Base-by-base conservation (phyloP, 345 rosid genomes). In the Lumnitzera racemosa region DNA sequence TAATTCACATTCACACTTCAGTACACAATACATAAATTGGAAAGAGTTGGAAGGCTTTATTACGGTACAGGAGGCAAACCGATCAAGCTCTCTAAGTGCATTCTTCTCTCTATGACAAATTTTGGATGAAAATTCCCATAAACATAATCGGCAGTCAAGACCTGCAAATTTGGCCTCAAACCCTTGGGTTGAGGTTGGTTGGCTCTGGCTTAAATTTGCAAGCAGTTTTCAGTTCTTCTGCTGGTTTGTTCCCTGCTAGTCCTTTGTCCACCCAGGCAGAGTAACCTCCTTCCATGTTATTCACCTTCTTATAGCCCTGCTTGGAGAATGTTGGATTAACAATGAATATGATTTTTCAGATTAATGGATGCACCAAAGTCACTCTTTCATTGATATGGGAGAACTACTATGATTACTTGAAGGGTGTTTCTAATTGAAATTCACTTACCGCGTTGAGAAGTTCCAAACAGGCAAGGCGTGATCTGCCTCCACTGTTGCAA, bases 231-330 rank as follows among this genome's bases (percentile, higher is more conserved):
- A 81, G 78, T 66, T 81, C 80, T 57, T 66, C 76, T 0, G 72
- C 59, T 4, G 77, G 79, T 64, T 73, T 64, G 15, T 71, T 77
- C 4, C 73, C 74, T 1, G 81, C 72, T 4, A 76, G 48, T 67
- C 79, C 79, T 46, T 65, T 67, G 58, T 74, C 83, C 14, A 71
- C 78, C 83, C 81, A 81, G 6, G 76, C 75, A 16, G 86, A 81
- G 67, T 73, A 78, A 14, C 86, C 81, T 54, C 81, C 86, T 43
- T 61, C 86, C 79, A 78, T 71, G 70, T 71, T 76, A 43, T 54
- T 77, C 61, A 76, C 79, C 55, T 69, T 55, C 57, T 71, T 70
- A 41, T 68, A 76, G 3, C 81, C 79, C 86, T 73, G 74, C 15
- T 47, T 24, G 43, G 43, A 36, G 43, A 36, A 36, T 7, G 9